Evolutionary conservation across 805 yeast species (phyloP), one percentile per base, ranked within the genome.

Genomic region (Lipomyces sp.): DNA sequence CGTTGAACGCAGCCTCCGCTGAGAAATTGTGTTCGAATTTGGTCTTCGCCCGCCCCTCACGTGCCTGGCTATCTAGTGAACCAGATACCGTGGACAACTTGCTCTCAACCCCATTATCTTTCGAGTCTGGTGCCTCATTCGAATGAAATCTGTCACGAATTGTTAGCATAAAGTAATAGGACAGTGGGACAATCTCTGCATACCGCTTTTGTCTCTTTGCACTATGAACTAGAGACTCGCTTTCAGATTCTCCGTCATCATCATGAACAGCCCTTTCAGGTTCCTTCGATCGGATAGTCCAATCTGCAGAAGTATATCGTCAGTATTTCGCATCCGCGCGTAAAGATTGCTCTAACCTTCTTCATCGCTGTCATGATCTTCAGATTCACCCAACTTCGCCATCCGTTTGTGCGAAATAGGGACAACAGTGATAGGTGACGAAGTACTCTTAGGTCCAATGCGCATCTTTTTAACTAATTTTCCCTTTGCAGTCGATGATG

Each of bases 11-110:
- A 10, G 57, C 70, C 37, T 69, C 72, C 15, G 72, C 70, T 2
- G 72, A 62, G 48, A 69, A 69, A 30, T 69, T 69, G 63, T 69
- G 72, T 33, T 69, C 70, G 30, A 69, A 69, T 39, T 69, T 68
- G 24, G 64, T 53, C 39, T 65, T 65, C n/a, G 48, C 15, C 29
- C 33, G 61, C 29, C 59, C 48, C 15, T 42, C 48, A 7, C 4
- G 18, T 5, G 48, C 18, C 3, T 18, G 8, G 48, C 24, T n/a
- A 8, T 42, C 48, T 11, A 24, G n/a, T 5, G 48, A 15, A 5
- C 24, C 24, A 1, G 48, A 42, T 15, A 42, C 18, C n/a, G 18
- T 10, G 15, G 48, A 42, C 8, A 13, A n/a, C 48, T 42, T n/a
- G 48, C 48, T 18, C n/a, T 42, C 48, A 3, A 7, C 48, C 48